Percentiles rank a stretch among this genome's conserved stretches.
phyloP scores from a whole-genome alignment of 2,329 filamentous ascomycete species.

The Talaromyces atroroseus region DNA sequence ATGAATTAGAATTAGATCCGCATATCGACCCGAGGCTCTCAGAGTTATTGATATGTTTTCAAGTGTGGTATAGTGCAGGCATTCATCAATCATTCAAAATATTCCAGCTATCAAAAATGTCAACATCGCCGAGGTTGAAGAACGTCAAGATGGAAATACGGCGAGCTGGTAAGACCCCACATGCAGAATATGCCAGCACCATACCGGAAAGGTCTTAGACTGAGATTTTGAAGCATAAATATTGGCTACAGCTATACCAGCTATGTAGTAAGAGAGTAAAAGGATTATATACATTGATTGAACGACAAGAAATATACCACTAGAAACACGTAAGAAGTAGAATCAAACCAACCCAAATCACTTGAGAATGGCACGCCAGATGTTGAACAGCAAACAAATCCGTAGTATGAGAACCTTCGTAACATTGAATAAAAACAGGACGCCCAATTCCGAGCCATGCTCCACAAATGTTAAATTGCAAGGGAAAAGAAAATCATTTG shows the following conservation, averaged over 20 bases:
- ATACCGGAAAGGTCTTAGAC: not conserved
- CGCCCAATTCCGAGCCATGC: not conserved
- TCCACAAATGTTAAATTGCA: conserved; percentile 20
- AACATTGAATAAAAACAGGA: not conserved
- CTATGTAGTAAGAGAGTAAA: not conserved
- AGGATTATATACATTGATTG: not conserved
- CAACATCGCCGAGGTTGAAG: not conserved
- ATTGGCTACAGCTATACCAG: not conserved
- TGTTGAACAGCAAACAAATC: not conserved
- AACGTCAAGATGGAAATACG: not conserved
- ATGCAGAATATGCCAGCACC: not conserved
- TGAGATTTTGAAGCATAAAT: not conserved
- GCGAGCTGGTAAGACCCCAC: not conserved
- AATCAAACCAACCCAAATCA: not conserved
- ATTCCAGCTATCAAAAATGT: not conserved
- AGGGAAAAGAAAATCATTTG: not conserved
- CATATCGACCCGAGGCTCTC: not conserved
- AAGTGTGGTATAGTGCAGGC: not conserved
- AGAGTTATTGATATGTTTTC: not conserved
- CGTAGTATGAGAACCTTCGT: not conserved
- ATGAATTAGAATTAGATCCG: not conserved
- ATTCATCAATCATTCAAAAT: not conserved
- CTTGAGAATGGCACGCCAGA: not conserved
- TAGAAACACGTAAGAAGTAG: not conserved
- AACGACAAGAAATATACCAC: not conserved